These are phyloP conservation scores for Diaporthe vexans DNA, from an alignment of 2,329 filamentous ascomycete species.

Conservation along the genomic window DNA sequence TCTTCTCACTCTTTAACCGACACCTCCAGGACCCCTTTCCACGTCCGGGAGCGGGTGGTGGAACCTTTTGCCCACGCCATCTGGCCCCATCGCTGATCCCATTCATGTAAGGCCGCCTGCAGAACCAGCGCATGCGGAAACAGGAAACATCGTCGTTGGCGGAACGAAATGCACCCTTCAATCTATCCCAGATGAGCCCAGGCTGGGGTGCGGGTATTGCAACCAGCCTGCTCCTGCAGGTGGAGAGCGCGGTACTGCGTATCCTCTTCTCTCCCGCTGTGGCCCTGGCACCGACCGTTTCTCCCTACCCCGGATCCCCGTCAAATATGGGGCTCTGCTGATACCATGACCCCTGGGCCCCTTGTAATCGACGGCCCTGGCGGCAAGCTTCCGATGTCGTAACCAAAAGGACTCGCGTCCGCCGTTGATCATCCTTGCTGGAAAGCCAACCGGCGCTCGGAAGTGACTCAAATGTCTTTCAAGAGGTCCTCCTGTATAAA, in stretches of 20 bases:
- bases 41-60: constrained; percentile 18
- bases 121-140: not conserved
- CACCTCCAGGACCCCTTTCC: constrained; percentile 8
- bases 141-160: constrained; percentile 30
- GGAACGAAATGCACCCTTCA: constrained; percentile 27
- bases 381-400: constrained; percentile 25
- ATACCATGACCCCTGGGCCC: constrained; percentile 26
- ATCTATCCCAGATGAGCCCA: constrained; percentile 29
- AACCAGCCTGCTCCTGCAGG: constrained; percentile 7
- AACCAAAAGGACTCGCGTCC: not conserved
- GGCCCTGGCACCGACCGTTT: not conserved
- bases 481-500: no score
- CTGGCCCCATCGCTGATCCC: constrained; percentile 16
- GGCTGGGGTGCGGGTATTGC: not conserved
- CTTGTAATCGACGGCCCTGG: constrained; percentile 27
- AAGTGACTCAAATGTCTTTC: not conserved
- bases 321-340: constrained; percentile 34
- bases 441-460: not conserved
- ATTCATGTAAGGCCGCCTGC: not conserved
- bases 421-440: not conserved
- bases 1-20: not conserved
- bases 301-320: constrained; percentile 35
- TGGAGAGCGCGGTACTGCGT: constrained; percentile 15
- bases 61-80: constrained; percentile 27
- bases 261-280: constrained; percentile 6